Evolutionary conservation across 2,329 filamentous ascomycete genomes (phyloP), one percentile per base, ranked within the genome.

Genomic region (Sarocladium brachiariae): DNA sequence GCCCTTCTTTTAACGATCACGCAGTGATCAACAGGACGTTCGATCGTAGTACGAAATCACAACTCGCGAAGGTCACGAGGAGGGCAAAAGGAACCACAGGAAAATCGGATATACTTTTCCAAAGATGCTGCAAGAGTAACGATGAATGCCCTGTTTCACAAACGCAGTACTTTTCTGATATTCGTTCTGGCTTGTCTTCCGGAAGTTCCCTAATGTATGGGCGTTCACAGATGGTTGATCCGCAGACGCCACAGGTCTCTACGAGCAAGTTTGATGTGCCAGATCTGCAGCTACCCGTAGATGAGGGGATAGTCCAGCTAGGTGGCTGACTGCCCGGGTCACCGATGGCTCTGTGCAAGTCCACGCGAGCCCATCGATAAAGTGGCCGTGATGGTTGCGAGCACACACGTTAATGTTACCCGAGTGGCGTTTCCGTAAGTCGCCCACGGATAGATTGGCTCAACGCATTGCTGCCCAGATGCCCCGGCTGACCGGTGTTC

Each of bases 351-450:
- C n/a, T n/a, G n/a, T n/a, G n/a, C n/a, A n/a, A 30, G 27, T 30
- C 27, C 7, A 7, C 13, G 27, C 27, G 27, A 30, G 27, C 27
- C 27, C 27, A 13, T n/a, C n/a, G n/a, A n/a, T n/a, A n/a, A n/a
- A n/a, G n/a, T n/a, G 6, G 18, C 37, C 37, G 37, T 10, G 19
- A 39, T 7, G 33, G 16, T 30, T 30, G 37, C 8, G 37, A n/a
- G 19, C 23, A n/a, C n/a, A 43, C 21, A 5, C 11, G 39, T 27
- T 11, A n/a, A 8, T 14, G 39, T 25, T 43, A 43, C 11, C 35
- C 39, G 39, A 43, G 39, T 43, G 39, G 39, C 39, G 39, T 43
- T 27, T 25, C 23, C 21, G 39, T 7, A 19, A 39, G 39, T 11
- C 23, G 39, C n/a, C 37, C 37, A 18, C 18, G 19, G n/a, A 39